Percentiles rank a stretch among this genome's conserved stretches.
phyloP scores from a whole-genome alignment of 306 rosid species.

The Pterocarpus santalinus region DNA sequence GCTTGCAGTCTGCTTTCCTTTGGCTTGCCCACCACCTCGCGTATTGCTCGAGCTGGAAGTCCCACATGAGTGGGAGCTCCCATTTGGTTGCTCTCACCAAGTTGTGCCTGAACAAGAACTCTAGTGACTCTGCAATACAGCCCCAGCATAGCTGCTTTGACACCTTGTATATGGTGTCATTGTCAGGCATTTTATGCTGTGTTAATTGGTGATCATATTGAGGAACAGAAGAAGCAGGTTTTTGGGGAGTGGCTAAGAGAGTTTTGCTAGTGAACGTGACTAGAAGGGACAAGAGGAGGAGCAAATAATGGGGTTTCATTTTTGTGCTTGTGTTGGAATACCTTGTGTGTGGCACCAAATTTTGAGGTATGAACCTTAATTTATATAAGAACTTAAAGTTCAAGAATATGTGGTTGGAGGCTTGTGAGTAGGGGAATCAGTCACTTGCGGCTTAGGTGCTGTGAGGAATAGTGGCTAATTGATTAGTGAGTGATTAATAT shows the following conservation, averaged over 20 bases:
- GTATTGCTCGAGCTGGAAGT: slow-evolving; percentile 72
- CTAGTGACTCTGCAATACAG: slow-evolving; percentile 75
- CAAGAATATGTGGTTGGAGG: slow-evolving; percentile 21
- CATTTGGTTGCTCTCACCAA: slow-evolving; percentile 70
- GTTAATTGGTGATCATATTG: slow-evolving; percentile 31
- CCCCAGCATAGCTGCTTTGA: slow-evolving; percentile 90
- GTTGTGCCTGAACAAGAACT: slow-evolving; percentile 78
- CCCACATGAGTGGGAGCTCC: slow-evolving; percentile 77
- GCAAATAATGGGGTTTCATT: slow-evolving; percentile 56
- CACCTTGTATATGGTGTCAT: slow-evolving; percentile 65
- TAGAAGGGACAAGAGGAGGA: slow-evolving; percentile 42
- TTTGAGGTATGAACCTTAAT: slow-evolving; percentile 32
- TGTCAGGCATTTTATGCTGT: slow-evolving; percentile 52
- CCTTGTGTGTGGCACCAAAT: slow-evolving; percentile 25
- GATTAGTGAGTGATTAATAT: slow-evolving; percentile 16
- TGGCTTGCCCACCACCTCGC: slow-evolving; percentile 86
- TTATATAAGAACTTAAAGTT: slow-evolving; percentile 34
- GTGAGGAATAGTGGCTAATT: slow-evolving; percentile 22
- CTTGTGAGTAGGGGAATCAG: not conserved
- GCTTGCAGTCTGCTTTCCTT: slow-evolving; percentile 72
- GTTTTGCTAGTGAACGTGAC: slow-evolving; percentile 36
- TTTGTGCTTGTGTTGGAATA: not conserved
- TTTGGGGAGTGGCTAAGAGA: slow-evolving; percentile 10
- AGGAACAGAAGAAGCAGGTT: slow-evolving; percentile 1
- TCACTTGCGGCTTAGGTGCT: not conserved